Percentiles rank a stretch among this genome's conserved stretches.
These are phyloP conservation scores for Pseudogymnoascus sp. DNA, from an alignment of 2,329 filamentous ascomycete genomes.

Conservation along the genomic window DNA sequence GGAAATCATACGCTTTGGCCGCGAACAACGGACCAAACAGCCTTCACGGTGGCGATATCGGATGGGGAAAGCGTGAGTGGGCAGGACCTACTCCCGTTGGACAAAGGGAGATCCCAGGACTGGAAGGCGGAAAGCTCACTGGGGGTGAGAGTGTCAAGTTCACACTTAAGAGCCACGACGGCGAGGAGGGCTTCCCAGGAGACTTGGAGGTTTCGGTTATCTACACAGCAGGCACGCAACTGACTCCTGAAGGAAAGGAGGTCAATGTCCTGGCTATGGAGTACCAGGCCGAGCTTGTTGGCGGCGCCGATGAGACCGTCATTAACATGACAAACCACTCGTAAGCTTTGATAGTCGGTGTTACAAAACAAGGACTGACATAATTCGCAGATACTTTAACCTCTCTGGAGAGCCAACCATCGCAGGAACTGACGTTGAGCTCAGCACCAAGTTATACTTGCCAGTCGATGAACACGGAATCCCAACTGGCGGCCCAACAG, in stretches of 20 bases:
- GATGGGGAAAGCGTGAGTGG: conserved; percentile 79
- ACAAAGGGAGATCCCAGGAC: conserved; percentile 42
- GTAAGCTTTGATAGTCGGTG: conserved; percentile 38
- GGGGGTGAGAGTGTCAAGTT: conserved; percentile 64
- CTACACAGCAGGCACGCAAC: conserved; percentile 70
- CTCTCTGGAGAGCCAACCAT: conserved; percentile 50
- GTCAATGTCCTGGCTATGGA: conserved; percentile 75
- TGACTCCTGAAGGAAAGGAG: conserved; percentile 49
- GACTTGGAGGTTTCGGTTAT: conserved; percentile 70
- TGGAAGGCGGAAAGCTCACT: conserved; percentile 53
- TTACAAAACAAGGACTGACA: conserved; percentile 12
- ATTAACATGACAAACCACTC: conserved; percentile 96
- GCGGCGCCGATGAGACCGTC: conserved; percentile 77
- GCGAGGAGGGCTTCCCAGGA: conserved; percentile 86
- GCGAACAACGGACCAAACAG: conserved; percentile 74
- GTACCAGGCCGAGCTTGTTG: conserved; percentile 78
- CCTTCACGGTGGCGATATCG: conserved; percentile 63
- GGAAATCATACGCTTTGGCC: conserved; percentile 60
- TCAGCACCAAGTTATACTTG: conserved; percentile 59
- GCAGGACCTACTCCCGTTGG: conserved; percentile 61
- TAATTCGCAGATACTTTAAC: conserved; percentile 54
- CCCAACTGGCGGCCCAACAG: conserved; percentile 60
- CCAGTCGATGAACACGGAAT: conserved; percentile 69
- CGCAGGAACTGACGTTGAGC: conserved; percentile 52
- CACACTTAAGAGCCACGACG: conserved; percentile 63